Percentiles rank a stretch among this genome's conserved stretches.
Evolutionary conservation across 352 stramenopile species (phyloP).

Genomic region (Phytophthora sojae): DNA sequence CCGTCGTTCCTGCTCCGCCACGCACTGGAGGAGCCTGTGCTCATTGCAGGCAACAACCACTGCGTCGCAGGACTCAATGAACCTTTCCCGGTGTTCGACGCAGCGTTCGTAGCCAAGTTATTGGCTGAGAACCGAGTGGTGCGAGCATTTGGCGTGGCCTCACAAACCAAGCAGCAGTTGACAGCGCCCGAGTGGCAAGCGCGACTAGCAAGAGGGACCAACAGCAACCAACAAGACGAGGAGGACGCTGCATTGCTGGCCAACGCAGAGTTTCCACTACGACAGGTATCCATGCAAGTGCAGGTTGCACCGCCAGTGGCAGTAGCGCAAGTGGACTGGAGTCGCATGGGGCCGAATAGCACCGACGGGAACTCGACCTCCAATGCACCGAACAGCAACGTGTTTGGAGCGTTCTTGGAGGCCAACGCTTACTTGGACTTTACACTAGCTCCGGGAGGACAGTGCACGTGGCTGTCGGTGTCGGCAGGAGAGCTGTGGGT

Average conservation of each 20-base stretch:
- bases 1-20: constrained; percentile 52
- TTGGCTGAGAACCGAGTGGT: constrained; percentile 47
- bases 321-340: constrained; percentile 69
- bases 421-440: constrained; percentile 79
- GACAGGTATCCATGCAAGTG: constrained; percentile 44
- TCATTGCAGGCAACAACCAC: constrained; percentile 50
- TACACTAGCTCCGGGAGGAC: constrained; percentile 53
- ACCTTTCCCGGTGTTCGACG: constrained; percentile 46
- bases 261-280: constrained; percentile 67
- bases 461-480: constrained; percentile 72
- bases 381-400: constrained; percentile 49
- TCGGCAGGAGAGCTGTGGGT: constrained; percentile 66
- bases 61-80: constrained; percentile 35
- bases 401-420: constrained; percentile 65
- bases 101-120: constrained; percentile 39
- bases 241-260: constrained; percentile 28
- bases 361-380: neutral
- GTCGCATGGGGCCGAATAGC: constrained; percentile 31
- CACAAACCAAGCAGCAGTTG: constrained; percentile 48
- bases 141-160: constrained; percentile 45
- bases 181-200: constrained; percentile 42
- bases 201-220: constrained; percentile 12
- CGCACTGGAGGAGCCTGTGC: constrained; percentile 54
- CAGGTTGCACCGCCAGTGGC: constrained; percentile 53
- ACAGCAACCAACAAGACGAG: constrained; percentile 23